These are phyloP conservation scores for Rhodotorula paludigena DNA, from an alignment of 768 basidiomycete species.

Conservation along the genomic window DNA sequence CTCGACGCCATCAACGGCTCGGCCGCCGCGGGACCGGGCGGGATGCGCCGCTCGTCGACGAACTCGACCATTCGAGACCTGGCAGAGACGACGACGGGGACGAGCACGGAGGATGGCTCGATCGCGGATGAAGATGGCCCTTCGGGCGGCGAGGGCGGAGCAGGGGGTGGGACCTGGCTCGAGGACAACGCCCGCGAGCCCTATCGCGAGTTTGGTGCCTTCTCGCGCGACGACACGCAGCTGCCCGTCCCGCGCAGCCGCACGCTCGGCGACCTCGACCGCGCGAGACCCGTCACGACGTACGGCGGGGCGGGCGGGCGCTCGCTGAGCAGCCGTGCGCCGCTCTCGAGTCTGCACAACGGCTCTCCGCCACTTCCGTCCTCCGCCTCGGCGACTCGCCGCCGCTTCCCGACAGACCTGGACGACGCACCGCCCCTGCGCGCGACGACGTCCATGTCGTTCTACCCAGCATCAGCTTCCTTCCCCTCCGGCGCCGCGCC, in stretches of 20 bases:
- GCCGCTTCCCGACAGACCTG: no score
- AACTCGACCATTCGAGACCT: slow-evolving; percentile 19
- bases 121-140: neutral
- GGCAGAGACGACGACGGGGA: neutral
- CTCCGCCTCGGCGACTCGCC: no score
- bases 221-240: neutral
- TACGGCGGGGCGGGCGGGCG: no score
- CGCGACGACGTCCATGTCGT: no score
- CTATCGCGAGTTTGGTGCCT: neutral
- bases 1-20: slow-evolving; percentile 31
- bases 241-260: neutral
- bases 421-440: no score
- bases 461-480: no score
- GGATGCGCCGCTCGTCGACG: slow-evolving; percentile 20
- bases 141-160: neutral
- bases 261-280: neutral
- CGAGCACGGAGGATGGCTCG: no score
- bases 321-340: no score
- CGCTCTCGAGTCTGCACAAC: no score
- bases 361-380: no score
- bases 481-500: no score
- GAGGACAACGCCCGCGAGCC: neutral
- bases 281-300: no score
- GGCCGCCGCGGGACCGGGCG: neutral
- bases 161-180: neutral